phyloP scores from a whole-genome alignment of 805 yeast genomes.

The Blastobotrys terrestris region DNA sequence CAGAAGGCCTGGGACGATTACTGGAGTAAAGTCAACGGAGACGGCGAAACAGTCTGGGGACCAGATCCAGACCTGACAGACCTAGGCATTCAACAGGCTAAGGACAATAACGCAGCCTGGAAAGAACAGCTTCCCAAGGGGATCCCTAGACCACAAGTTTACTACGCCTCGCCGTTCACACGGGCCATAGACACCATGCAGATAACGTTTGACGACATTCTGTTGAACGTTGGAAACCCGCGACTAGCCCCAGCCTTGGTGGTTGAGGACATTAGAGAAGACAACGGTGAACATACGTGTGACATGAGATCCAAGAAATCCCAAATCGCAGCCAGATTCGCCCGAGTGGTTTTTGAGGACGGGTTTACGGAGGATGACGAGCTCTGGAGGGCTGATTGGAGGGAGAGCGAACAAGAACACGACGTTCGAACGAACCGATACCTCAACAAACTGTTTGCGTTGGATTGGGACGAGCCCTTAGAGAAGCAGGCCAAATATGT shows the following conservation, averaged over 20 bases:
- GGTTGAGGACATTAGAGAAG: slow-evolving; percentile 36
- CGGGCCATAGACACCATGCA: slow-evolving; percentile 45
- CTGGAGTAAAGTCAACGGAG: slow-evolving; percentile 13
- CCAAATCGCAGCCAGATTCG: slow-evolving; percentile 37
- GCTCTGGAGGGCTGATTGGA: slow-evolving; percentile 8
- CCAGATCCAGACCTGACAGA: slow-evolving; percentile 45
- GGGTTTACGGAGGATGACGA: slow-evolving; percentile 12
- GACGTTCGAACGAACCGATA: slow-evolving; percentile 10
- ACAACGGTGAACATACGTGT: slow-evolving; percentile 46
- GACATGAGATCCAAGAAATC: slow-evolving; percentile 39
- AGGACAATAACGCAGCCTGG: slow-evolving; percentile 39
- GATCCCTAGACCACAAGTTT: slow-evolving; percentile 35
- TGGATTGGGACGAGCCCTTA: slow-evolving; percentile 7
- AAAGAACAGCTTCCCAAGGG: slow-evolving; percentile 28
- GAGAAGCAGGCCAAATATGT: slow-evolving; percentile 19
- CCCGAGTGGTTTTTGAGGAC: slow-evolving; percentile 12
- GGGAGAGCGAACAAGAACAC: slow-evolving; percentile 14
- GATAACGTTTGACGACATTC: slow-evolving; percentile 40
- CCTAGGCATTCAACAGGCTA: slow-evolving; percentile 41
- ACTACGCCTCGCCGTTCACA: slow-evolving; percentile 44
- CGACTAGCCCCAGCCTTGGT: slow-evolving; percentile 10
- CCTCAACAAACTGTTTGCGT: slow-evolving; percentile 10
- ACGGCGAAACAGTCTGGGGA: slow-evolving; percentile 33
- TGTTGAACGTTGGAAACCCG: slow-evolving; percentile 35
- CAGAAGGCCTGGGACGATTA: slow-evolving; percentile 37